phyloP scores from a whole-genome alignment of 495 filamentous ascomycete species.

The Pseudoneurospora amorphoporcata region DNA sequence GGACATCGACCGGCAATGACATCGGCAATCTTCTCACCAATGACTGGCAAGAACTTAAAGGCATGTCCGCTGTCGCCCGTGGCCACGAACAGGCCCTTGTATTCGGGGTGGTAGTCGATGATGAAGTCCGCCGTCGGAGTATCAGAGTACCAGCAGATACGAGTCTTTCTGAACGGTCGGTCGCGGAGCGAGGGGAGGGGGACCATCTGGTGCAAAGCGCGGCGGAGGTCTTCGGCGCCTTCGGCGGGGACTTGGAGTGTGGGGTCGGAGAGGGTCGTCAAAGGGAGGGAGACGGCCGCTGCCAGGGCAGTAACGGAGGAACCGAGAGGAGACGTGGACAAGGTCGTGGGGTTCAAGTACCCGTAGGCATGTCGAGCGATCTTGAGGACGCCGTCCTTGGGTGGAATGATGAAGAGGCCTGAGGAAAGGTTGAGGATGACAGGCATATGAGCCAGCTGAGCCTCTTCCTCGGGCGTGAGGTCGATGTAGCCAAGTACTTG shows the following conservation, averaged over 20 bases:
- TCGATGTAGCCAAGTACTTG: constrained; percentile 71
- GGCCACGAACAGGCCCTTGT: constrained; percentile 61
- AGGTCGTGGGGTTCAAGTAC: constrained; percentile 58
- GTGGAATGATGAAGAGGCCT: constrained; percentile 78
- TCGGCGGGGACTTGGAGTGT: constrained; percentile 43
- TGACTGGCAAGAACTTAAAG: constrained; percentile 81
- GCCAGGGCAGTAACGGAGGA: constrained; percentile 11
- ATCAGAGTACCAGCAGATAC: constrained; percentile 86
- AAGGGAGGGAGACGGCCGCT: constrained; percentile 32
- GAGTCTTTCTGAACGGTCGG: constrained; percentile 55
- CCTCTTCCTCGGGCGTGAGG: constrained; percentile 58
- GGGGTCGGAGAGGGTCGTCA: constrained; percentile 35
- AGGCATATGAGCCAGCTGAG: constrained; percentile 51
- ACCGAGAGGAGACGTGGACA: constrained; percentile 33
- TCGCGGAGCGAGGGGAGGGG: constrained; percentile 45
- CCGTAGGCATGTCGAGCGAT: constrained; percentile 75
- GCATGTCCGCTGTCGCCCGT: constrained; percentile 81
- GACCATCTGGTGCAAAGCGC: constrained; percentile 50
- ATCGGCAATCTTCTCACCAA: constrained; percentile 70
- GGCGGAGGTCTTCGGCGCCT: constrained; percentile 49
- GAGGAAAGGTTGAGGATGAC: constrained; percentile 69
- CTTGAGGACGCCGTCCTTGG: constrained; percentile 59
- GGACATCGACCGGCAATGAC: constrained; percentile 49
- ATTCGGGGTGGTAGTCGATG: constrained; percentile 61
- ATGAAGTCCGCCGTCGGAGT: constrained; percentile 74